Base-by-base conservation (phyloP, 768 basidiomycete species). In the Rickenella mellea region DNA sequence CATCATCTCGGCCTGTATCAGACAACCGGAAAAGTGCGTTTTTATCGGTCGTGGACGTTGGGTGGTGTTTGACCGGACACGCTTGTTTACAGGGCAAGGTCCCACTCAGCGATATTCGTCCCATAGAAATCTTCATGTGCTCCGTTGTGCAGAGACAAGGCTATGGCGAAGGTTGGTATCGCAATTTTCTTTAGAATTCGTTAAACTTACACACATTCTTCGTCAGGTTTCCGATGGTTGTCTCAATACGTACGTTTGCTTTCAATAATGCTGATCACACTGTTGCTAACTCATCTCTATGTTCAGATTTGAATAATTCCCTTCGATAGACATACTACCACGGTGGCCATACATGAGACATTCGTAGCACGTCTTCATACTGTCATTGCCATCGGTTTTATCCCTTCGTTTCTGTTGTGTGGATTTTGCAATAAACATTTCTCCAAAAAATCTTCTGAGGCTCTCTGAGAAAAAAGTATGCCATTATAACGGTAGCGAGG, bases 41-140 rank as follows among this genome's bases (percentile, higher is more conserved):
- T 27, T 5, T 14, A 30, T 14, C 17, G 19, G 14, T 25, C 15
- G 22, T 29, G n/a, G 15, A 2, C 11, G 15, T 31, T 8, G 15
- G 19, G 15, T 24, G 39, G 24, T 32, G 28, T 27, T 55, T 17
- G 9, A n/a, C n/a, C n/a, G n/a, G 37, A 58, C 29, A 38, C 25
- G 21, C 22, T 15, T 17, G 24, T 38, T 20, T 29, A 26, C 51
- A 96, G 93, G 96, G 96, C 60, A 98, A 98, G 64, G 88, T 96
- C 28, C 94, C 92, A 46, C 77, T 99, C 57, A 86, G 71, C 53
- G 94, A 97, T 62, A 98, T 98, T 52, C 80, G 96, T 46, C 96
- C 96, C 14, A 97, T 99, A 62, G 96, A 99, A 60, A 76, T 98
- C 53, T 99, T 97, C 80, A 99, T 99, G 96, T 97, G 93, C 71